Conservation (phyloP, 148 eudicot genomes). For the Spergularia bocconei region DNA sequence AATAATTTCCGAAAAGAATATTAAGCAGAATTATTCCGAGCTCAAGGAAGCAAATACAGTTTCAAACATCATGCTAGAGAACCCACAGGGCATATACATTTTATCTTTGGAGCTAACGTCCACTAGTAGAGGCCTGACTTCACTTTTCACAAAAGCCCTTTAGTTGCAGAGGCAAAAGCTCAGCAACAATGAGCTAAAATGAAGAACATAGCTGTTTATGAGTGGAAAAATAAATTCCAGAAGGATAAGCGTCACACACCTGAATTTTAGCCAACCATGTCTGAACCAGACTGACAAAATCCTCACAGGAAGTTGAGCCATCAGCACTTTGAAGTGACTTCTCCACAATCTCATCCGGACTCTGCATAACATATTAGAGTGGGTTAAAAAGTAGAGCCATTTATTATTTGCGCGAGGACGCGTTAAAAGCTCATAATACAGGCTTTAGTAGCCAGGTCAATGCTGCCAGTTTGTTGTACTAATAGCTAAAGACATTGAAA, state of each 20-base stretch:
- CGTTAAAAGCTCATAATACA: neutral
- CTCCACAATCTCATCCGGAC: conserved; percentile 85
- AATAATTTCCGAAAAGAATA: neutral
- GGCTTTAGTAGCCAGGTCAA: neutral
- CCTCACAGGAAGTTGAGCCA: conserved; percentile 73
- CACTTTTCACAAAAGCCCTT: neutral
- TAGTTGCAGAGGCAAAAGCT: neutral
- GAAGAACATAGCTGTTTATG: neutral
- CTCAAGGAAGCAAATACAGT: neutral
- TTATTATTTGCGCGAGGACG: neutral
- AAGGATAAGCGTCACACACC: conserved; percentile 36
- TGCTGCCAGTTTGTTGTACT: neutral
- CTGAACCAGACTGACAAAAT: conserved; percentile 75
- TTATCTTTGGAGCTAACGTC: neutral
- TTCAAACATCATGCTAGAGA: neutral
- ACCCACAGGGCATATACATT: conserved; percentile 8
- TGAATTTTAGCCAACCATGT: conserved; percentile 83
- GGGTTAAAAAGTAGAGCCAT: neutral
- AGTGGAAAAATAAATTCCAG: neutral
- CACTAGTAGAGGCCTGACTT: neutral
- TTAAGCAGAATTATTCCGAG: neutral
- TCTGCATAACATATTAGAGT: conserved; percentile 47
- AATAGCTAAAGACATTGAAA: neutral
- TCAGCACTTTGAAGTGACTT: conserved; percentile 71
- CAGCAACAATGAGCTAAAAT: neutral